phyloP scores from a whole-genome alignment of 139 green algal genomes.

The Marvania coccoides region DNA sequence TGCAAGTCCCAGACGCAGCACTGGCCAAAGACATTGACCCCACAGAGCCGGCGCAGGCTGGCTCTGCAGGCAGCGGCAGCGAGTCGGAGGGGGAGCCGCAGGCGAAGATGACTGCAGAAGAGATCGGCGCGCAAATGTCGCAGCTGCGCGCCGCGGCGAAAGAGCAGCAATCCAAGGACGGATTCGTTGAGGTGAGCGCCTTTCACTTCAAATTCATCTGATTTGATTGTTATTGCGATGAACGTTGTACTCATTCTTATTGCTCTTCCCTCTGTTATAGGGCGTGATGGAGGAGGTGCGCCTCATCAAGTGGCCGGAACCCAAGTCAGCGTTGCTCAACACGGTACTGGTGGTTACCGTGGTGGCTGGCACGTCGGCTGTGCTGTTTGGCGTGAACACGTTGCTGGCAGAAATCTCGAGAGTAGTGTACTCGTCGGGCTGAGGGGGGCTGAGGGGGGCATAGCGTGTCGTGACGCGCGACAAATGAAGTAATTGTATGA shows the following conservation, averaged over 20 bases:
- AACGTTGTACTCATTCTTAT: no score
- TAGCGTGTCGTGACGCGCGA: background rate
- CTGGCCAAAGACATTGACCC: background rate
- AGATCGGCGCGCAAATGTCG: constrained; percentile 1
- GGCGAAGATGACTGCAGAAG: background rate
- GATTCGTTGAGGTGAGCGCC: constrained; percentile 7
- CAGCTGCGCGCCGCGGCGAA: background rate
- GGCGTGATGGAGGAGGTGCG: constrained; percentile 49
- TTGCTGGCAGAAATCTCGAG: constrained; percentile 34
- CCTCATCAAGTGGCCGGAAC: constrained; percentile 54
- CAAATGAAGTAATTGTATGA: background rate
- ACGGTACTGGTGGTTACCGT: constrained; percentile 52
- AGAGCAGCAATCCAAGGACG: constrained; percentile 6
- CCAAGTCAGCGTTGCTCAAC: constrained; percentile 31
- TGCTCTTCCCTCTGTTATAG: constrained; percentile 24
- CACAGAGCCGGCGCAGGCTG: background rate
- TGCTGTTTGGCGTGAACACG: constrained; percentile 47
- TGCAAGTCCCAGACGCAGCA: constrained; percentile 13
- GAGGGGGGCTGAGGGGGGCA: background rate
- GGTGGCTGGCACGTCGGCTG: constrained; percentile 27
- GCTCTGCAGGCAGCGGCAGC: background rate
- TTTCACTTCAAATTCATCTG: no score
- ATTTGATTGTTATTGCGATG: no score
- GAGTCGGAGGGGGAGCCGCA: background rate
- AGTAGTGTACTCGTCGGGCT: constrained; percentile 12